A percentile compares a stretch with the other conserved stretches of the same genome.
Evolutionary conservation across 441 rosid species (phyloP).

Genomic region (Oxalis stricta): DNA sequence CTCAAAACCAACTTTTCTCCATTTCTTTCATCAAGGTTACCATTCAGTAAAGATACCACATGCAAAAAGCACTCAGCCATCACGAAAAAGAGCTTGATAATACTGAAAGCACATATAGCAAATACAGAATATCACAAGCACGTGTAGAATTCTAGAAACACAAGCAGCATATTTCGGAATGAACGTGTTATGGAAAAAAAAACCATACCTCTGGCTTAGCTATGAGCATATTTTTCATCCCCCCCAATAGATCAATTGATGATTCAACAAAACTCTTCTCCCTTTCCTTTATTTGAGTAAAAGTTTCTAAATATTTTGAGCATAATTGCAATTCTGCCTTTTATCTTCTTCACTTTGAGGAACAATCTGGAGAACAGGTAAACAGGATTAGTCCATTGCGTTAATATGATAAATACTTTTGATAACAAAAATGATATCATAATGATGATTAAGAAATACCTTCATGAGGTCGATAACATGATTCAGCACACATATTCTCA

Average conservation of each 20-base stretch:
- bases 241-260: slow-evolving; percentile 68
- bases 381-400: slow-evolving; percentile 9
- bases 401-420: slow-evolving; percentile 5
- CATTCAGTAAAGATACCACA: slow-evolving; percentile 85
- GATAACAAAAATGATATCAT: slow-evolving; percentile 7
- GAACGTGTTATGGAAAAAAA: too few species aligned
- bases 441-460: slow-evolving; percentile 30
- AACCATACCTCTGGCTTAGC: slow-evolving; percentile 48
- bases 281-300: slow-evolving; percentile 85
- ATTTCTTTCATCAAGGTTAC: slow-evolving; percentile 60
- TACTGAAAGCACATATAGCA: slow-evolving; percentile 43
- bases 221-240: slow-evolving; percentile 79
- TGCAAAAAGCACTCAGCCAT: slow-evolving; percentile 96
- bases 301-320: slow-evolving; percentile 86
- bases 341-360: slow-evolving; percentile 51
- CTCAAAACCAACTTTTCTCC: slow-evolving; percentile 83
- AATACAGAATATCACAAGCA: slow-evolving; percentile 11
- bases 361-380: slow-evolving; percentile 31
- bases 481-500: slow-evolving; percentile 50
- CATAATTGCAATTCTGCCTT: slow-evolving; percentile 66
- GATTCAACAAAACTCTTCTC: slow-evolving; percentile 52
- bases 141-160: too few species aligned
- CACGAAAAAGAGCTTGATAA: slow-evolving; percentile 82
- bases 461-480: slow-evolving; percentile 79
- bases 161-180: too few species aligned